Percentiles rank a stretch among this genome's conserved stretches.
Conservation (phyloP, 2,329 filamentous ascomycete genomes). For the Tolypocladium tundrense region DNA sequence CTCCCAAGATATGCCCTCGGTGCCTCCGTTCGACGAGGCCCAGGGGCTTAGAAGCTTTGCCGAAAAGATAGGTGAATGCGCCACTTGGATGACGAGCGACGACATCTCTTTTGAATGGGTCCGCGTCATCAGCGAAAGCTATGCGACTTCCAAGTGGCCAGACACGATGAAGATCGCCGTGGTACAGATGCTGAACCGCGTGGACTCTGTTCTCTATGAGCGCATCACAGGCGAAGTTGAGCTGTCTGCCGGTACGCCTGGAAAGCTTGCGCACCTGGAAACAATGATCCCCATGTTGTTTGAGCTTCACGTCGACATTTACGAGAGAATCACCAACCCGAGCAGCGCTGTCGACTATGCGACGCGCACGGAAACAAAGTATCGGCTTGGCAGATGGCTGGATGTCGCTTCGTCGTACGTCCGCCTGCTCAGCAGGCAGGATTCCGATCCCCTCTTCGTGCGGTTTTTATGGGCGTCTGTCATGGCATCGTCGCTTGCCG, state of each 20-base stretch:
- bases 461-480: constrained; percentile 50
- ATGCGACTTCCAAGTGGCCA: constrained; percentile 46
- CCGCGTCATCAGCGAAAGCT: constrained; percentile 36
- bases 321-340: constrained; percentile 47
- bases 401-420: constrained; percentile 36
- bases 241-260: constrained; percentile 12
- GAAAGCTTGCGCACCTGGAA: constrained; percentile 24
- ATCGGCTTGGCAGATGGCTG: constrained; percentile 41
- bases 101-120: constrained; percentile 53
- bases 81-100: constrained; percentile 40
- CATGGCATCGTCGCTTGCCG: constrained; percentile 39
- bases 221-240: constrained; percentile 33
- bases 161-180: constrained; percentile 46
- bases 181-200: constrained; percentile 43
- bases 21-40: constrained; percentile 39
- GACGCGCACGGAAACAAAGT: constrained; percentile 37
- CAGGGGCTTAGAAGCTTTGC: constrained; percentile 44
- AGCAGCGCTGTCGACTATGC: constrained; percentile 41
- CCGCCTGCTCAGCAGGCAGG: constrained; percentile 21
- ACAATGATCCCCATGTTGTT: constrained; percentile 47
- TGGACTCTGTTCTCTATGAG: constrained; percentile 42
- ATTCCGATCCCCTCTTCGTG: constrained; percentile 30
- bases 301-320: constrained; percentile 52
- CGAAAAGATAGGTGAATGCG: constrained; percentile 28
- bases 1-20: constrained; percentile 37